Evolutionary conservation across 2,329 filamentous ascomycete species (phyloP), one percentile per base, ranked within the genome.

Genomic region (Trematosphaeria pertusa): DNA sequence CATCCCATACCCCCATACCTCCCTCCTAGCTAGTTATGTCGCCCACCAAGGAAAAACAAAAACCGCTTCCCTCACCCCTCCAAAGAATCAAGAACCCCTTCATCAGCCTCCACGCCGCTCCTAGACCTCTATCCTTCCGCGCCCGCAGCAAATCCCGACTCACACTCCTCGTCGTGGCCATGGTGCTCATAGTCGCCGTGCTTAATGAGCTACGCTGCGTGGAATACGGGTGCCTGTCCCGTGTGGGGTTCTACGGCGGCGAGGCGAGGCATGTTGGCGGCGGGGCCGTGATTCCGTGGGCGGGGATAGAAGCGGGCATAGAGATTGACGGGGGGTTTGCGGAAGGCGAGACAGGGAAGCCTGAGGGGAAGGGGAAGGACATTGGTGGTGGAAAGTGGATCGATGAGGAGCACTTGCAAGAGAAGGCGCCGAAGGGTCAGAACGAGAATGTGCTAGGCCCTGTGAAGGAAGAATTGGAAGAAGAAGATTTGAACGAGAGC

Each of bases 131-230:
- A 11, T 43, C 36, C 33, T 17, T 43, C 26, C 53, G 53, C 36
- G 8, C 44, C 3, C 28, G 50, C 14, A 36, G 11, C 19, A 45
- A 32, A 8, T 18, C 20, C 12, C 43, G 46, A 32, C 19, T 36
- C 17, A 24, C 18, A 22, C 9, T 54, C 26, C 22, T 43, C 21
- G 15, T 48, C 5, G n/a, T n/a, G n/a, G n/a, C n/a, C n/a, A n/a
- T n/a, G 21, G 26, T 44, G 12, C 14, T 48, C 15, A 11, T 37
- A 20, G 21, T 54, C 30, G 47, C 21, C 18, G 42, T 43, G 5
- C 10, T 50, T n/a, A 57, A 52, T 31, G 51, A 54, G 30, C 11
- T 52, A 15, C 36, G 48, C 1, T 57, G 51, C 26, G 15, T 31
- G 17, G 21, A 43, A 10, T 43, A 50, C 14, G 54, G 46, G 6